Conservation (phyloP, 2,329 filamentous ascomycete genomes). For the Arthroderma sp. region DNA sequence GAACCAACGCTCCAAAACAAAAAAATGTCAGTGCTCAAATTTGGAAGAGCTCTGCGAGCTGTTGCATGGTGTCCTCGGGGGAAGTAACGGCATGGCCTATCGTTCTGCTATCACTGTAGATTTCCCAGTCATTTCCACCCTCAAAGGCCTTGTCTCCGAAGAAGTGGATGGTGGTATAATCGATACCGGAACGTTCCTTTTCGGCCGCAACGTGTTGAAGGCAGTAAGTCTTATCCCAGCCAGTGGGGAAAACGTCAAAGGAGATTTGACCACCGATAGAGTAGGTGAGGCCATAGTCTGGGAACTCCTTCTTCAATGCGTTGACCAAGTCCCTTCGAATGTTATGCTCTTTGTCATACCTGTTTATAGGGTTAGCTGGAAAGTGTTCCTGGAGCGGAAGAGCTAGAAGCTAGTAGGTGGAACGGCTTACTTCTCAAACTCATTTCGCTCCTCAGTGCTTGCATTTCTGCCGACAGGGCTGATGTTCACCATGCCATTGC, state of each 20-base stretch:
- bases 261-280: slow-evolving; percentile 96
- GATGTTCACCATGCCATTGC: slow-evolving; percentile 54
- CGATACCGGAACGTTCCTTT: slow-evolving; percentile 47
- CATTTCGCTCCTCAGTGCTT: slow-evolving; percentile 61
- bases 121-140: slow-evolving; percentile 94
- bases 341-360: slow-evolving; percentile 63
- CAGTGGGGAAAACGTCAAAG: slow-evolving; percentile 91
- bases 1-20: slow-evolving; percentile 29
- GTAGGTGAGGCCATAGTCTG: slow-evolving; percentile 72
- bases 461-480: slow-evolving; percentile 66
- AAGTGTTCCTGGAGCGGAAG: neutral
- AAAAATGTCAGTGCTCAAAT: too few species aligned
- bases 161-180: slow-evolving; percentile 87
- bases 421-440: slow-evolving; percentile 50
- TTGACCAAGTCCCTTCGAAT: slow-evolving; percentile 65
- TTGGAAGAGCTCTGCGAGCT: slow-evolving; percentile 66
- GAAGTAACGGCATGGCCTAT: slow-evolving; percentile 71
- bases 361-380: slow-evolving; percentile 6
- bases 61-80: slow-evolving; percentile 68
- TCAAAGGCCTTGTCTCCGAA: slow-evolving; percentile 90
- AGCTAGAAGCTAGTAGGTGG: neutral
- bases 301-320: slow-evolving; percentile 66
- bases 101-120: slow-evolving; percentile 69
- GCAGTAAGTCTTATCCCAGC: slow-evolving; percentile 99
- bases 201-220: slow-evolving; percentile 75